Conservation (phyloP, 768 basidiomycete species). For the Suillus plorans region DNA sequence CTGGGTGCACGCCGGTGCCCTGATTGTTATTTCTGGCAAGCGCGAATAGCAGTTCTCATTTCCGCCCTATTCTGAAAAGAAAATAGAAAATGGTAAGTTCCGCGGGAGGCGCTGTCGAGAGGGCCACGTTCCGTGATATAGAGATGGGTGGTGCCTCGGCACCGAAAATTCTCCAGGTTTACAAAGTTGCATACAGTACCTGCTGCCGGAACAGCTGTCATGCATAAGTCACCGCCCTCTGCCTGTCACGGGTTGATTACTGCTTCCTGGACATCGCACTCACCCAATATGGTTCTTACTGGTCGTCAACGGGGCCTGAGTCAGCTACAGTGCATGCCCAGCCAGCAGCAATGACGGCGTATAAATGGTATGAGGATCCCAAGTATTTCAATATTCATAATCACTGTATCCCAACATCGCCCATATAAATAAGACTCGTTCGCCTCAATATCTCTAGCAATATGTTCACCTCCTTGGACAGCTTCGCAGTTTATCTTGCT, state of each 20-base stretch:
- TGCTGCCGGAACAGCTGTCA: not conserved
- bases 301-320: conserved; percentile 1
- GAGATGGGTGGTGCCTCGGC: not conserved
- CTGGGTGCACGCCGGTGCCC: not conserved
- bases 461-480: not conserved
- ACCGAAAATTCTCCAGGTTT: not conserved
- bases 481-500: not conserved
- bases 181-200: not conserved
- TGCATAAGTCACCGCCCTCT: not conserved
- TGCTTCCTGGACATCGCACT: not conserved
- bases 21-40: not conserved
- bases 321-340: not conserved
- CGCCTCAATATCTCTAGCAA: not conserved
- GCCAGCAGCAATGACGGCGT: not conserved
- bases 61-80: not conserved
- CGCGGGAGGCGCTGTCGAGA: not conserved
- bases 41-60: not conserved
- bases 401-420: not conserved
- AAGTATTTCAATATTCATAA: not conserved
- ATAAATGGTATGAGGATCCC: conserved; percentile 1
- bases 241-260: not conserved
- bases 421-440: not conserved
- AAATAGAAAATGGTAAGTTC: not conserved
- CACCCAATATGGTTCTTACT: not conserved
- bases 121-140: too few species aligned